phyloP scores from a whole-genome alignment of 1,139 yeast genomes.

The Taphrina wiesneri region DNA sequence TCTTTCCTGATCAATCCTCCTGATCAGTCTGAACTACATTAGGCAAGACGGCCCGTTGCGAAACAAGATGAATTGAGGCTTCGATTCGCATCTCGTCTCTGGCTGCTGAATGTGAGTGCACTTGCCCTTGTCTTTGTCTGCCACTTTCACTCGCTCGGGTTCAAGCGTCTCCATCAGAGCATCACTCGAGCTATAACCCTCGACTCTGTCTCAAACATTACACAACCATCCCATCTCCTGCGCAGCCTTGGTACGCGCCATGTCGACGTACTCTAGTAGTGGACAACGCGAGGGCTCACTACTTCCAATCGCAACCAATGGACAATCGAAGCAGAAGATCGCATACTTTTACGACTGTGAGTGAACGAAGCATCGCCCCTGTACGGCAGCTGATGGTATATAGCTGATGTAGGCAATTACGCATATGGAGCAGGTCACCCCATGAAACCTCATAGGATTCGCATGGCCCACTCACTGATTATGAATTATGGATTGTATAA shows the following conservation, averaged over 20 bases:
- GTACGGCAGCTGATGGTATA: conserved; percentile 8
- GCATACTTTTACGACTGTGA: conserved; percentile 41
- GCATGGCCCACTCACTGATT: conserved; percentile 77
- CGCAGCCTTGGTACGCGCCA: background rate
- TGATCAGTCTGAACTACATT: too few relatives aligned
- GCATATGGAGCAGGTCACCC: conserved; percentile 99
- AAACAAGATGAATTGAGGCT: background rate
- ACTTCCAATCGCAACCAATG: conserved; percentile 35
- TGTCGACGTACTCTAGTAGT: conserved; percentile 26
- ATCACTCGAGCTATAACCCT: background rate
- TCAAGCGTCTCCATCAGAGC: background rate
- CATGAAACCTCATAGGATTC: conserved; percentile 96
- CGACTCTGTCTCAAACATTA: background rate
- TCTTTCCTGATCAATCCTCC: too few relatives aligned
- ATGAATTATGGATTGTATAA: conserved; percentile 97
- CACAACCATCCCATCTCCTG: background rate
- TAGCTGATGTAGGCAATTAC: conserved; percentile 89
- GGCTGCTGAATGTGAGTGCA: too few relatives aligned
- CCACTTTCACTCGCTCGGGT: too few relatives aligned
- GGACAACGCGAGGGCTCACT: conserved; percentile 33
- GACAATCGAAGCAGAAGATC: conserved; percentile 37
- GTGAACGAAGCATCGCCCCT: conserved; percentile 14
- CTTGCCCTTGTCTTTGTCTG: too few relatives aligned
- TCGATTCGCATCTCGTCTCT: background rate
- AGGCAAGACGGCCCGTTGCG: background rate